A percentile compares a stretch with the other conserved stretches of the same genome.
phyloP scores from a whole-genome alignment of 2,329 filamentous ascomycete genomes.

The Pseudogymnoascus sp. region DNA sequence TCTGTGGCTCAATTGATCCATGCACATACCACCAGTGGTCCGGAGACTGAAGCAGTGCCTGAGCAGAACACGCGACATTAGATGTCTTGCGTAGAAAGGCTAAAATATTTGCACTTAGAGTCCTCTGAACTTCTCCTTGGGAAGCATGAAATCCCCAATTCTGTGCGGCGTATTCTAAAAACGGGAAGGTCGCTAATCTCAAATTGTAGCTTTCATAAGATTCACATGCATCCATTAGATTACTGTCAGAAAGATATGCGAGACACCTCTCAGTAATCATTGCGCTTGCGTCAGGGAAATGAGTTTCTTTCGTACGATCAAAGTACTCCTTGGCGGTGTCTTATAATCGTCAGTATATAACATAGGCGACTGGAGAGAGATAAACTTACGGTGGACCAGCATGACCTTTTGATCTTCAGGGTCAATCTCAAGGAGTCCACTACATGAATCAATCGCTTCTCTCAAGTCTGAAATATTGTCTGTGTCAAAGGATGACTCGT shows the following conservation, averaged over 20 bases:
- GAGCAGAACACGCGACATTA: not conserved
- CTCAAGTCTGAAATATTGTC: slow-evolving; percentile 3
- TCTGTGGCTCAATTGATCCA: not conserved
- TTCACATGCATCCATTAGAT: not conserved
- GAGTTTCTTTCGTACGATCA: not conserved
- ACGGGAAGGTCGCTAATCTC: not conserved
- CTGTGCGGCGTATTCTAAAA: not conserved
- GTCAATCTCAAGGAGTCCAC: not conserved
- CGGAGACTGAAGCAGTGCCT: not conserved
- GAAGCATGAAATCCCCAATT: not conserved
- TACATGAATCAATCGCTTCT: not conserved
- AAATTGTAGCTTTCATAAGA: not conserved
- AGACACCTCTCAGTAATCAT: not conserved
- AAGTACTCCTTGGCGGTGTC: not conserved
- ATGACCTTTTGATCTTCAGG: not conserved
- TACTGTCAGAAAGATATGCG: not conserved
- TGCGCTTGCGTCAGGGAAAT: not conserved
- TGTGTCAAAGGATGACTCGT: not conserved
- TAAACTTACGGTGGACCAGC: not conserved
- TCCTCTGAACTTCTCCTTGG: not conserved
- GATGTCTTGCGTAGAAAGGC: not conserved
- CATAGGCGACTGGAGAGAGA: not conserved
- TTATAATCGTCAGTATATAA: not conserved
- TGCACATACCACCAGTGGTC: not conserved
- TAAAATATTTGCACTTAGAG: not conserved